phyloP scores from a whole-genome alignment of 1,284 basidiomycete genomes.

The Ganoderma resinaceum region DNA sequence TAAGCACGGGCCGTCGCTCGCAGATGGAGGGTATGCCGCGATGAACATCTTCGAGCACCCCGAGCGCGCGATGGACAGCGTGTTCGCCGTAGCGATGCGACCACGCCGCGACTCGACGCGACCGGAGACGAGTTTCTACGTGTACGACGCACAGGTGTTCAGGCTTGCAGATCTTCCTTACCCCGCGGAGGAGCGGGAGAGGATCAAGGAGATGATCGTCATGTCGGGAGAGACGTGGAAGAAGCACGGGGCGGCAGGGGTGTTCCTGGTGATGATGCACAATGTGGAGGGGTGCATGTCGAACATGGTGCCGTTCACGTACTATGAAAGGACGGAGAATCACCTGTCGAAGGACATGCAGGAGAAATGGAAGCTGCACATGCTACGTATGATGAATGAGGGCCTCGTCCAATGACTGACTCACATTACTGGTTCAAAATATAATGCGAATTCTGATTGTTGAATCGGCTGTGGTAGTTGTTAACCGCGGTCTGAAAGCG shows the following conservation, averaged over 20 bases:
- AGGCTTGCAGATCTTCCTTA: conserved; percentile 28
- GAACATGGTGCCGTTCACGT: conserved; percentile 32
- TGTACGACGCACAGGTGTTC: conserved; percentile 12
- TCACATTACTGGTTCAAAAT: not conserved
- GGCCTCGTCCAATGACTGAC: conserved; percentile 18
- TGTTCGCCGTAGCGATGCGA: conserved; percentile 31
- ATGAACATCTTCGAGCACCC: conserved; percentile 27
- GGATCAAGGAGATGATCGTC: conserved; percentile 30
- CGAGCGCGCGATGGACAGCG: conserved; percentile 22
- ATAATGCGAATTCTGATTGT: not conserved
- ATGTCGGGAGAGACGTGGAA: conserved; percentile 23
- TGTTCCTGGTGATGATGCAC: conserved; percentile 26
- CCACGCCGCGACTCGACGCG: conserved; percentile 19
- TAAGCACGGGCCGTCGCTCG: conserved; percentile 34
- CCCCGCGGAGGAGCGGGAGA: conserved; percentile 18
- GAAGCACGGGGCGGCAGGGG: conserved; percentile 29
- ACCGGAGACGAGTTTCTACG: conserved; percentile 32
- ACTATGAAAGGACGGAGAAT: conserved; percentile 10
- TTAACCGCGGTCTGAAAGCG: not conserved
- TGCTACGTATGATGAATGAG: conserved; percentile 31
- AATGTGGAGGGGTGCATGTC: conserved; percentile 25
- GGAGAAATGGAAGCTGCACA: conserved; percentile 29
- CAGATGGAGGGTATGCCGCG: conserved; percentile 29
- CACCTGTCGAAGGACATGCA: conserved; percentile 15
- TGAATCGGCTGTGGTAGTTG: no score